These are phyloP conservation scores for Globisporangium echinulatum DNA, from an alignment of 352 stramenopile species.

Conservation along the genomic window DNA sequence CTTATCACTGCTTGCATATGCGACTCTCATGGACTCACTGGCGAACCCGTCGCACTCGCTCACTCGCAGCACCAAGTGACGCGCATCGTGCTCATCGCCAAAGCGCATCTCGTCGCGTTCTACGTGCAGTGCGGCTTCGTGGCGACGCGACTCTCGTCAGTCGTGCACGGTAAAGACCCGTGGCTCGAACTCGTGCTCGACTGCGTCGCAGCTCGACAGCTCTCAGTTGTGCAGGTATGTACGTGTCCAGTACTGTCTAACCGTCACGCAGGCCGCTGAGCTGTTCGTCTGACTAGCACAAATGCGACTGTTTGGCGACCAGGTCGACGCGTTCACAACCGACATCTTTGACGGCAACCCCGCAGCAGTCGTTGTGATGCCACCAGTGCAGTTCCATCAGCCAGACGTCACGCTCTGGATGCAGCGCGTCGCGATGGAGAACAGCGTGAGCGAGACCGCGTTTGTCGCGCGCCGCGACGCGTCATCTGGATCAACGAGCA, in stretches of 20 bases:
- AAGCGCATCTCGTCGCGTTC: slow-evolving; percentile 75
- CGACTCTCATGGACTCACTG: not conserved
- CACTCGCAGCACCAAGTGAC: slow-evolving; percentile 26
- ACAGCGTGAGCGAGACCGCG: slow-evolving; percentile 91
- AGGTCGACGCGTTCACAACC: slow-evolving; percentile 63
- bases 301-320: slow-evolving; percentile 8
- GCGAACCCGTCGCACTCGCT: not conserved
- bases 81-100: slow-evolving; percentile 77
- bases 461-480: slow-evolving; percentile 49
- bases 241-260: no score
- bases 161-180: slow-evolving; percentile 76
- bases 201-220: slow-evolving; percentile 21
- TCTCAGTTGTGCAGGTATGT: slow-evolving; percentile 3
- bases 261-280: no score
- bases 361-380: slow-evolving; percentile 81
- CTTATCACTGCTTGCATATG: not conserved
- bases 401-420: slow-evolving; percentile 30
- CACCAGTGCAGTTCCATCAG: slow-evolving; percentile 25
- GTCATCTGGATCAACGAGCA: not conserved
- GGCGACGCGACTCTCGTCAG: slow-evolving; percentile 49
- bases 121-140: slow-evolving; percentile 82
- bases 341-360: slow-evolving; percentile 85
- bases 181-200: slow-evolving; percentile 80
- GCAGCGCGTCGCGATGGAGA: slow-evolving; percentile 83
- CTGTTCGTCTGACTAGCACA: not conserved